Evolutionary conservation across 768 basidiomycete genomes (phyloP).

Genomic region (Hygrocybe coccinea): DNA sequence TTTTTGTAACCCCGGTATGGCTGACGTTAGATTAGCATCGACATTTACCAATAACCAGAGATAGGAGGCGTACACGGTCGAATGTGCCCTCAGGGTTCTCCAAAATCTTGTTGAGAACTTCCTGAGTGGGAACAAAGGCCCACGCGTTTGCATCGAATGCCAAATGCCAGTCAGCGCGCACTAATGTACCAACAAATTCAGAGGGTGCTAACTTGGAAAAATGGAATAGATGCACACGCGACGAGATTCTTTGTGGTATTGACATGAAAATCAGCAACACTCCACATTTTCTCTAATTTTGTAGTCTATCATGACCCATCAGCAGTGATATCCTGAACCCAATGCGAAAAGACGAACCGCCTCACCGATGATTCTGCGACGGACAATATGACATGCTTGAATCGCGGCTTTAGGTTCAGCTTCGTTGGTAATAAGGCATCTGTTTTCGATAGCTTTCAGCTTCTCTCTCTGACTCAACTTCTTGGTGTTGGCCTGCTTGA

Average conservation of each 20-base stretch:
- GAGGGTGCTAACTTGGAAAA: background rate
- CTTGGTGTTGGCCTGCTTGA: background rate
- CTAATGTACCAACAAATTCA: background rate
- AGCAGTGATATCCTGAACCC: background rate
- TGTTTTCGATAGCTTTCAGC: background rate
- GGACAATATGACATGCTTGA: background rate
- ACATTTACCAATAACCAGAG: background rate
- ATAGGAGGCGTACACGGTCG: background rate
- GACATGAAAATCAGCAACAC: background rate
- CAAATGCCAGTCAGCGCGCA: background rate
- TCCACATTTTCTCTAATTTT: background rate
- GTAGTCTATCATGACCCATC: background rate
- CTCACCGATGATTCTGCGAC: background rate
- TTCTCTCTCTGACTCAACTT: background rate
- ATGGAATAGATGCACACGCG: background rate
- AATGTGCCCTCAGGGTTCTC: background rate
- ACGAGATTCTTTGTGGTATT: background rate
- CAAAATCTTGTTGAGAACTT: background rate
- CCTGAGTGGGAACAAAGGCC: conserved; percentile 1
- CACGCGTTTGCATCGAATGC: background rate
- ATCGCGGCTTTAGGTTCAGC: background rate
- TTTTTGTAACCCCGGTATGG: conserved; percentile 5
- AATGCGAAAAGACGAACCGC: background rate
- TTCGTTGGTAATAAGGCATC: background rate
- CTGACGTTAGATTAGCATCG: background rate